Base-by-base conservation (phyloP, 139 green algal species). In the Chlamydomonas sp. region DNA sequence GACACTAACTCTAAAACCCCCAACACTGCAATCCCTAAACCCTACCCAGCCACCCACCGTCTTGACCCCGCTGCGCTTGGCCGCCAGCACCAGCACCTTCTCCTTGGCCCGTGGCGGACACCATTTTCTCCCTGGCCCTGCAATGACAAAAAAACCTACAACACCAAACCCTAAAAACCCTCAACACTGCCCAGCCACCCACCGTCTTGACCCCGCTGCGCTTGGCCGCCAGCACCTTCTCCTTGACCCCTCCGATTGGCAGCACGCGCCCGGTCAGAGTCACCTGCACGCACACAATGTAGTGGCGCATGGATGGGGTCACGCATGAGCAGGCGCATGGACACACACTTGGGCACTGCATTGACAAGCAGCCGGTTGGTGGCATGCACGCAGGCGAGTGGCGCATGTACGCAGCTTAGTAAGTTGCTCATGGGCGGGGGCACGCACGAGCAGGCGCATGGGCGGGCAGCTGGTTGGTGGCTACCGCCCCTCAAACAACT, bases 221-320 rank as follows among this genome's bases (percentile, higher is more conserved):
- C 31, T 84, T 66, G 24, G 92, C 93, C 10, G 90, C 91, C 16
- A 97, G 82, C 26, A 87, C 79, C 79, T 97, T 97, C 77, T 97
- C 93, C 79, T 97, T 97, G 6, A 98, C 83, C 0, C 91, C 90
- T 2, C 90, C 90, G 61, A 97, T 91, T 28, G 93, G 90, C 70
- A 99, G 80, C 58, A 99, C 85, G 35, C 86, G 85, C 20, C 94
- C 94, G 1, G 90, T 98, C 26, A 99, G 78, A 10, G 90, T 96
- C 22, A 99, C 87, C n/a, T n/a, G n/a, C n/a, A n/a, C 84, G 97
- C 94, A 24, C 92, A 86, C 35, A 96, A 37, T 1, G 1, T 5
- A 34, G 48, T 24, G 48, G 47, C 10, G 8, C 35, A 31, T 5
- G 31, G 31, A 67, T 34, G 59, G 29, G 35, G 4, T n/a, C n/a